These are phyloP conservation scores for Groenewaldozyma tartarivorans DNA, from an alignment of 805 yeast genomes.

Conservation along the genomic window DNA sequence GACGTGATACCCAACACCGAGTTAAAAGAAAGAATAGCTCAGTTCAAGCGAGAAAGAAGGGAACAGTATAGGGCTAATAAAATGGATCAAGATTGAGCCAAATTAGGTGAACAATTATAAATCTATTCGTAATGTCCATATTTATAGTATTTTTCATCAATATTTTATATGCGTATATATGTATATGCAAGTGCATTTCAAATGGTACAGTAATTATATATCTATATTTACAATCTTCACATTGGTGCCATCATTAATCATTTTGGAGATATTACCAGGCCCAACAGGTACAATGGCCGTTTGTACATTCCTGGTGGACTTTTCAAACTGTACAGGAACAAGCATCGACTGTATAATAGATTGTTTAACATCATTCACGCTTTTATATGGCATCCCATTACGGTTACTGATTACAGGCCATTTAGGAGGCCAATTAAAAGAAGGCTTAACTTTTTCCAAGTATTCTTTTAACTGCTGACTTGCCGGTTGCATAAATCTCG, in stretches of 20 bases:
- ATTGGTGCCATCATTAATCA: neutral
- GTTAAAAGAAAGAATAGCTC: conserved; percentile 49
- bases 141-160: no score
- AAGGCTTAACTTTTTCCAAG: conserved; percentile 17
- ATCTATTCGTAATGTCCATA: no score
- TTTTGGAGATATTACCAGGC: conserved; percentile 3
- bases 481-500: conserved; percentile 30
- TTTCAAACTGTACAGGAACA: conserved; percentile 20
- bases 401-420: conserved; percentile 27
- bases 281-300: conserved; percentile 4
- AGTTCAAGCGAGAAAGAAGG: conserved; percentile 42
- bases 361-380: conserved; percentile 20
- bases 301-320: no score
- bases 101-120: no score
- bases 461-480: conserved; percentile 16
- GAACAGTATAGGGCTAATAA: conserved; percentile 9
- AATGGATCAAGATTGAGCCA: conserved; percentile 2
- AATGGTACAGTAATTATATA: no score
- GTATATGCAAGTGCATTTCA: no score
- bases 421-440: conserved; percentile 10
- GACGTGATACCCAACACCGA: conserved; percentile 77
- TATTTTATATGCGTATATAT: no score
- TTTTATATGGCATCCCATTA: conserved; percentile 24
- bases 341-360: conserved; percentile 20
- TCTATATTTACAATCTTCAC: no score